phyloP scores from a whole-genome alignment of 1,284 basidiomycete genomes.

The Cystobasidium sp. region DNA sequence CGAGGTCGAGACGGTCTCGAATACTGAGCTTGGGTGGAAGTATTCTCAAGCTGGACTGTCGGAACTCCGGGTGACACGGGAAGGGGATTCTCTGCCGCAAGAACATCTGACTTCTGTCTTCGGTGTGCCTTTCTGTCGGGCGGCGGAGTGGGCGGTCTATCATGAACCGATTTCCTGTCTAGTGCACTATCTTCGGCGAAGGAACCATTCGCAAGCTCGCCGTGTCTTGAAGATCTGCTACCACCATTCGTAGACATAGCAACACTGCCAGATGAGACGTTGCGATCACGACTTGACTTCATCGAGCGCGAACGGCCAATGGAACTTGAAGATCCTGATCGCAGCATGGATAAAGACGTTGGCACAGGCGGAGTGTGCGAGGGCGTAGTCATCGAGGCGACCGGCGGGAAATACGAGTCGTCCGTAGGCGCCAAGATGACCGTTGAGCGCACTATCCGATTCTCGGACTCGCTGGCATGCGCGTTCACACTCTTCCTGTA shows the following conservation, averaged over 20 bases:
- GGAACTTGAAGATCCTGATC: background rate
- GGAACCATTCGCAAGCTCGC: constrained; percentile 6
- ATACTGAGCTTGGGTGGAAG: background rate
- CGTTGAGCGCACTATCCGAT: constrained; percentile 21
- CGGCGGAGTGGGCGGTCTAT: constrained; percentile 29
- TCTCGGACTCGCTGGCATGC: background rate
- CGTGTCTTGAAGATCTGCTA: background rate
- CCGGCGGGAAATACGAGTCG: constrained; percentile 8
- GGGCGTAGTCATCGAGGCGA: background rate
- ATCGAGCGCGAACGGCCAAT: background rate
- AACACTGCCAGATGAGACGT: background rate
- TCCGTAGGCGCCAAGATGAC: constrained; percentile 24
- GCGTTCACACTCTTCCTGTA: constrained; percentile 3
- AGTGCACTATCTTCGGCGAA: background rate
- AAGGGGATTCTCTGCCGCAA: background rate
- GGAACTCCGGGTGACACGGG: constrained; percentile 1
- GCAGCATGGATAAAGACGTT: background rate
- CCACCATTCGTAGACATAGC: constrained; percentile 7
- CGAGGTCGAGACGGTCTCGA: background rate
- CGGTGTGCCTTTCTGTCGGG: constrained; percentile 14
- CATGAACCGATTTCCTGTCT: constrained; percentile 25
- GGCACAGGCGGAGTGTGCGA: background rate
- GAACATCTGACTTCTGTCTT: constrained; percentile 4
- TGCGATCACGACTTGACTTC: constrained; percentile 1
- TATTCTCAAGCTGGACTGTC: background rate